Base-by-base conservation (phyloP, 225 moss, liverwort and hornwort species). In the Physcomitrellopsis africana region DNA sequence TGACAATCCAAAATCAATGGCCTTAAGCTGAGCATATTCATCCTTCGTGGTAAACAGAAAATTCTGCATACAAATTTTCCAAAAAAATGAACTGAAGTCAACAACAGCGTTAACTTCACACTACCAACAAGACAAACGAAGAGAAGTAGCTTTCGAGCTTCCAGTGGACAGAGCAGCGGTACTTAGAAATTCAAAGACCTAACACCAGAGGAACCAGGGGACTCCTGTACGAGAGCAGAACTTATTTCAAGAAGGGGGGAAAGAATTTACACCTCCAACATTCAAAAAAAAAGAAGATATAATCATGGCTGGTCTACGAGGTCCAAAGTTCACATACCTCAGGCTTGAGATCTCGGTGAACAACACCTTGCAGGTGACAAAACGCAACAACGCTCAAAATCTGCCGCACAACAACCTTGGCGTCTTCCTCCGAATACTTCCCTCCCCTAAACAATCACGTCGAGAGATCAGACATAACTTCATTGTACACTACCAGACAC, bases 281-380 rank as follows among this genome's bases (percentile, higher is more conserved):
- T 37, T 7, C 32, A 37, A 4, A 37, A 37, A 2, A 37, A 56
- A 42, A 20, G 10, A 56, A 44, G 9, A n/a, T 10, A 10, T 1
- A 16, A 10, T 27, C 44, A 11, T 20, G 19, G 11, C 24, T 13
- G 29, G 19, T 58, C 11, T 41, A 32, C 10, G 59, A 68, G 45
- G 16, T 18, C 27, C 11, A 51, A 67, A 10, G 52, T 80, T 5
- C 9, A 74, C 76, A 70, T 46, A 97, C 96, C 96, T 97, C 94
- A 49, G 94, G 94, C 80, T 97, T 97, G n/a, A 97, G 78, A 80
- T 97, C 94, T 10, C 96, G 91, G 73, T 97, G 96, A 22, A 97
- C 96, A 68, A 97, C 96, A 69, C 96, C 94, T 89, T 97, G 96
- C 44, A 97, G 90, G 69, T 97, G 96, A 65, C 96, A 97, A 68